Base-by-base conservation (phyloP, 148 eudicot genomes). In the Vaccinium corymbosum region DNA sequence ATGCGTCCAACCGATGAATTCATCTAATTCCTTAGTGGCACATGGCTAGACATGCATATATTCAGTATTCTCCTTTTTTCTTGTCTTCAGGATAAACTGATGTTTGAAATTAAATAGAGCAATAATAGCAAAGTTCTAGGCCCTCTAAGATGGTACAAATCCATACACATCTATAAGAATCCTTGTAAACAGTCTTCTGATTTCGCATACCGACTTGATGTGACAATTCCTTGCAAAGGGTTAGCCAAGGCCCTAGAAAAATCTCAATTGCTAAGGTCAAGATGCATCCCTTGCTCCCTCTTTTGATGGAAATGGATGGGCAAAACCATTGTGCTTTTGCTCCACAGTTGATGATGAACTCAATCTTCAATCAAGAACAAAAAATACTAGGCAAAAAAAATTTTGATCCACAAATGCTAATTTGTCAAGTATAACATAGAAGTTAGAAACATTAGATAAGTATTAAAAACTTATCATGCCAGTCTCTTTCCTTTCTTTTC, bases 251-350 rank as follows among this genome's bases (percentile, higher is more conserved):
- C 17, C 80, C 55, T 10, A 49, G 57, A 22, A 76, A 50, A 50
- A 22, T 6, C 79, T 50, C 80, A 76, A 76, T 11, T 25, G 19
- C 35, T 76, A 76, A 76, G 80, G 57, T 38, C 56, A 76, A 19
- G 55, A 76, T 22, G 49, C 16, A 49, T 49, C 17, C 57, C 79
- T 1, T n/a, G 56, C 80, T 68, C 80, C 80, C 38, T 22, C 80
- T 22, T 22, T 71, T 49, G 32, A 51, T 50, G 38, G 19, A 49
- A 11, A 35, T 35, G 38, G 38, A 35, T 35, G 38, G 38, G 38
- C 0, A 35, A 35, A 35, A 35, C 38, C 38, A 35, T 35, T 35
- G 38, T 35, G 38, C 38, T 35, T 35, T 2, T 35, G 38, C 38
- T 35, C 38, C 3, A 35, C 38, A 35, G 38, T 35, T 64, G 14